Conservation (phyloP, 805 yeast genomes). For the Tetrapisispora taiwanensis region DNA sequence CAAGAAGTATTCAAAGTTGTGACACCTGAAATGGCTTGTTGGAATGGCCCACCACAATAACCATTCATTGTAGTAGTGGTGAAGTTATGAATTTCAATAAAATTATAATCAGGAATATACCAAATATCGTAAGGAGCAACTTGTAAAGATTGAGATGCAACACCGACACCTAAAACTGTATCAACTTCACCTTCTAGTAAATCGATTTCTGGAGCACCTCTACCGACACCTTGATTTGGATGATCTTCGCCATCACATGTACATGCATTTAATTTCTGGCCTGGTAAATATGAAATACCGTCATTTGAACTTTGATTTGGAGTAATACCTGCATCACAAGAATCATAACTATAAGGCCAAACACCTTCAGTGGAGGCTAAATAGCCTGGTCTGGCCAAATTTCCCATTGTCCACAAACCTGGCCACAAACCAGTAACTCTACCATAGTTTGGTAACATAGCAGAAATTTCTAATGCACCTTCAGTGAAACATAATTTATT, state of each 20-base stretch:
- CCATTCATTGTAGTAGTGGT: conserved; percentile 73
- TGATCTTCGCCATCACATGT: conserved; percentile 78
- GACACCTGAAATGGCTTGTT: conserved; percentile 81
- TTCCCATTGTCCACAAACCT: conserved; percentile 92
- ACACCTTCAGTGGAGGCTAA: conserved; percentile 81
- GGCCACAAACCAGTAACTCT: conserved; percentile 86
- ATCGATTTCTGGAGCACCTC: conserved; percentile 97
- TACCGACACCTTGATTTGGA: conserved; percentile 78
- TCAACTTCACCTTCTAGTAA: conserved; percentile 75
- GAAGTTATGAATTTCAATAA: conserved; percentile 57
- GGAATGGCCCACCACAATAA: conserved; percentile 87
- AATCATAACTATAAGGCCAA: conserved; percentile 86
- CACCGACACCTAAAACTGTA: conserved; percentile 45
- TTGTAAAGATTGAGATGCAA: conserved; percentile 88
- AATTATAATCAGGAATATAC: conserved; percentile 85
- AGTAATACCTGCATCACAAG: conserved; percentile 91
- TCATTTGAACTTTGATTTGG: conserved; percentile 86
- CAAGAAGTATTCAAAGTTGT: conserved; percentile 72
- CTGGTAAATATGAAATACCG: conserved; percentile 79
- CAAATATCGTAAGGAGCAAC: conserved; percentile 91
- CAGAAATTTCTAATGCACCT: conserved; percentile 69
- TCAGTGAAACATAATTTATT: conserved; percentile 82
- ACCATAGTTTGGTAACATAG: conserved; percentile 71
- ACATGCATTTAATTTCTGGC: conserved; percentile 69
- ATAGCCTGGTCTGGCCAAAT: conserved; percentile 86